Conservation (phyloP, 352 stramenopile species). For the Elongisporangium senticosum region DNA sequence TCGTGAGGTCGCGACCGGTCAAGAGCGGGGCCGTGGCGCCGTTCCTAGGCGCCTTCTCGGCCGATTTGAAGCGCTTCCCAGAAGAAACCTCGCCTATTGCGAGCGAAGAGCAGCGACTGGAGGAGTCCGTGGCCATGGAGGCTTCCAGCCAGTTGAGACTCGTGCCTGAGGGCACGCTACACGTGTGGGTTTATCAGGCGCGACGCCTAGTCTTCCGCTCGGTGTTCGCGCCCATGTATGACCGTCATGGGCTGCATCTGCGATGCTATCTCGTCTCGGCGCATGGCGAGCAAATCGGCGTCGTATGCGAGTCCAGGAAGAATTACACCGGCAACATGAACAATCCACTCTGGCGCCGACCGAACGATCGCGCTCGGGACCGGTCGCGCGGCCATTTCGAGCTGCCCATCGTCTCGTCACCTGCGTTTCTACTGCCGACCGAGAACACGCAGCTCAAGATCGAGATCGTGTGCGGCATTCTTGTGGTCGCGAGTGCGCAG, state of each 20-base stretch:
- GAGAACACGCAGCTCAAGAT: slow-evolving; percentile 41
- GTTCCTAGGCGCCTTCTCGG: neutral
- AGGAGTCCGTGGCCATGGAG: neutral
- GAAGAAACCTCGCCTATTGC: neutral
- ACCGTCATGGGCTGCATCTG: slow-evolving; percentile 35
- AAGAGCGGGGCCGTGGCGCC: neutral
- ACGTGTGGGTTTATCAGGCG: slow-evolving; percentile 51
- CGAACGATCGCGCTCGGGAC: slow-evolving; percentile 16
- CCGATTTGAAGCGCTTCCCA: neutral
- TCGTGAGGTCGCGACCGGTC: neutral
- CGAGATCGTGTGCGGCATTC: slow-evolving; percentile 49
- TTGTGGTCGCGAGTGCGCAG: slow-evolving; percentile 30
- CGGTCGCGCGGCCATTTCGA: slow-evolving; percentile 34
- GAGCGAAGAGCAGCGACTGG: neutral
- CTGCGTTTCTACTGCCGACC: slow-evolving; percentile 20
- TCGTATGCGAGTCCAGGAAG: slow-evolving; percentile 33
- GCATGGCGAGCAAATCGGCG: slow-evolving; percentile 17
- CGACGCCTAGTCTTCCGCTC: slow-evolving; percentile 32
- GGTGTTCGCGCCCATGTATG: slow-evolving; percentile 39
- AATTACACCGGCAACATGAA: slow-evolving; percentile 33
- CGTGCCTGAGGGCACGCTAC: slow-evolving; percentile 25
- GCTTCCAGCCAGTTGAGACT: neutral
- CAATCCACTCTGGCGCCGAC: slow-evolving; percentile 34
- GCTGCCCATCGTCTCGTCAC: slow-evolving; percentile 11
- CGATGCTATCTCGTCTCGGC: slow-evolving; percentile 24